These are phyloP conservation scores for Chrysoporthe puriensis DNA, from an alignment of 2,329 filamentous ascomycete genomes.

Conservation along the genomic window DNA sequence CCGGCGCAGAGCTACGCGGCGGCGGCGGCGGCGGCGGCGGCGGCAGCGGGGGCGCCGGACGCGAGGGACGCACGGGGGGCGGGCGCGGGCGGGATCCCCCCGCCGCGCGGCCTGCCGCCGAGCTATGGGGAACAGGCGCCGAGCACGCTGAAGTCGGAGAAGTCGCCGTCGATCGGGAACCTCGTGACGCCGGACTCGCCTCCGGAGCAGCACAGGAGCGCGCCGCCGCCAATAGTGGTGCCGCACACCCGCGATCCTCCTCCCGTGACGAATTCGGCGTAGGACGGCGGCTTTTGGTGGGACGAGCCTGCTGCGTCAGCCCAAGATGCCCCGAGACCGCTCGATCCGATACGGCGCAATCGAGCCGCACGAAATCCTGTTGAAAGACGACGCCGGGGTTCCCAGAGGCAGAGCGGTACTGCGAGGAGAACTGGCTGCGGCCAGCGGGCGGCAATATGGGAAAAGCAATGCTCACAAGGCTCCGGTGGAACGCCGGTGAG, in stretches of 20 bases:
- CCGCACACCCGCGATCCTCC: slow-evolving; percentile 19
- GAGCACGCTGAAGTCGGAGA: slow-evolving; percentile 21
- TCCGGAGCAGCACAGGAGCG: slow-evolving; percentile 13
- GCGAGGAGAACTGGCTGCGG: too few relatives aligned
- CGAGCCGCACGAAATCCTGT: too few relatives aligned
- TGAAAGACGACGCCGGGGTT: too few relatives aligned
- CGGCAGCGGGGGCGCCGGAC: slow-evolving; percentile 13
- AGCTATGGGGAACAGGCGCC: slow-evolving; percentile 16
- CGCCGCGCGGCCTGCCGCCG: slow-evolving; percentile 12
- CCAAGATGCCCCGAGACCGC: too few relatives aligned
- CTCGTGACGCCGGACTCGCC: slow-evolving; percentile 27
- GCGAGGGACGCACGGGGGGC: slow-evolving; percentile 19
- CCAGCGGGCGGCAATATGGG: too few relatives aligned
- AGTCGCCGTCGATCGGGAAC: slow-evolving; percentile 30
- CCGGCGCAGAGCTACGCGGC: not conserved
- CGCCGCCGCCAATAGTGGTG: slow-evolving; percentile 14
- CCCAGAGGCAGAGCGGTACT: too few relatives aligned
- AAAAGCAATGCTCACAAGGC: too few relatives aligned
- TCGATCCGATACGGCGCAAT: too few relatives aligned
- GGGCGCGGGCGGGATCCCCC: not conserved
- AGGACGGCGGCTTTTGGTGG: not conserved
- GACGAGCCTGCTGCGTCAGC: not conserved
- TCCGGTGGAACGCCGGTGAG: too few relatives aligned
- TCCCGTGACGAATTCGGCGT: slow-evolving; percentile 26
- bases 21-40: slow-evolving; percentile 4